Percentiles rank a stretch among this genome's conserved stretches.
Evolutionary conservation across 257 asterid genomes (phyloP).

Genomic region (Salvia miltiorrhiza): DNA sequence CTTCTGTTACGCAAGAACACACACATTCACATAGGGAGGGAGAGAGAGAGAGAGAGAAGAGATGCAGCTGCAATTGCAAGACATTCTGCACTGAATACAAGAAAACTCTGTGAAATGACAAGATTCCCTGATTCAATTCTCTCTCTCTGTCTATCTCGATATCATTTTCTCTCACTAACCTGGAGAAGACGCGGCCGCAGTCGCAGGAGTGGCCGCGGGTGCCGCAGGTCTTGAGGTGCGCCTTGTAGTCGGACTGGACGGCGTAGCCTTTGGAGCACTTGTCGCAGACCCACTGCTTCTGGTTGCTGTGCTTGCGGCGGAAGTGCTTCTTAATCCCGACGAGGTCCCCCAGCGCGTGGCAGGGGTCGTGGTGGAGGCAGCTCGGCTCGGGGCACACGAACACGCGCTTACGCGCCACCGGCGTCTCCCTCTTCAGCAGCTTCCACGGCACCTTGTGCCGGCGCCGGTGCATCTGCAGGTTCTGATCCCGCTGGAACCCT

Average conservation of each 20-base stretch:
- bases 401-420: constrained; percentile 49
- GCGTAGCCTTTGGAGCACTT: constrained; percentile 70
- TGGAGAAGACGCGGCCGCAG: constrained; percentile 71
- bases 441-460: constrained; percentile 98
- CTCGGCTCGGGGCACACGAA: constrained; percentile 73
- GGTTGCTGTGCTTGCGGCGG: constrained; percentile 63
- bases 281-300: constrained; percentile 65
- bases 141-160: background rate
- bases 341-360: constrained; percentile 76
- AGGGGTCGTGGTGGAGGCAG: constrained; percentile 70
- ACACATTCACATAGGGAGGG: background rate
- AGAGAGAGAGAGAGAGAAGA: background rate
- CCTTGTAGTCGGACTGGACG: constrained; percentile 67
- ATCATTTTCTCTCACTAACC: constrained; percentile 23
- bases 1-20: constrained; percentile 10
- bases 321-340: constrained; percentile 71
- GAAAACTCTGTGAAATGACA: constrained; percentile 30
- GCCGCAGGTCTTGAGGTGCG: constrained; percentile 74
- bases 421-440: constrained; percentile 53
- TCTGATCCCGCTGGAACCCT: constrained; percentile 93
- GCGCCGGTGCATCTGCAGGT: constrained; percentile 90
- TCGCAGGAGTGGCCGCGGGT: constrained; percentile 73
- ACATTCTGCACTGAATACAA: constrained; percentile 49
- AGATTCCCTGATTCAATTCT: constrained; percentile 11
- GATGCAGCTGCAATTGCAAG: constrained; percentile 12